A percentile compares a stretch with the other conserved stretches of the same genome.
These are phyloP conservation scores for Malus hybrid DNA, from an alignment of 331 rosid genomes.

Conservation along the genomic window DNA sequence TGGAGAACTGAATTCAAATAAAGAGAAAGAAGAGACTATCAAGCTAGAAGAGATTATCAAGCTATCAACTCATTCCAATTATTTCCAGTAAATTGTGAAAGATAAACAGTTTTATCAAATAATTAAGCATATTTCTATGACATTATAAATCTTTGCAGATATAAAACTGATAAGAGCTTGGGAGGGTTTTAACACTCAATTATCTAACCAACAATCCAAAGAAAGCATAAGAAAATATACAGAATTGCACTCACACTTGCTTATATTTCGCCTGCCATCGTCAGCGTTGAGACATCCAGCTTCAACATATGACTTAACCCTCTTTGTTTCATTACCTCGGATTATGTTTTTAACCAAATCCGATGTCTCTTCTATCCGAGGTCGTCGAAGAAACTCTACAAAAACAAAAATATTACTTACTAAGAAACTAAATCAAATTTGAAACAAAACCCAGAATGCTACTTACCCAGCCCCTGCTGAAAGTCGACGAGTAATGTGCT, in stretches of 20 bases:
- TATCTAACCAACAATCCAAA: background rate
- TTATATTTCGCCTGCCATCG: conserved; percentile 36
- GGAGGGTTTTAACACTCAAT: background rate
- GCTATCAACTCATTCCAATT: background rate
- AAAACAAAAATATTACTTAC: background rate
- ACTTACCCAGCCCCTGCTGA: conserved; percentile 71
- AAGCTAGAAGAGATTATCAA: no score
- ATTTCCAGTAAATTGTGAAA: background rate
- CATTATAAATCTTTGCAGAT: background rate
- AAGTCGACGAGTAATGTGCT: conserved; percentile 49
- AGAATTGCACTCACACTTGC: conserved; percentile 43
- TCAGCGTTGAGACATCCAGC: conserved; percentile 51
- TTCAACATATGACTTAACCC: conserved; percentile 50
- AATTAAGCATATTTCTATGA: background rate
- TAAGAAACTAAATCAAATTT: no score
- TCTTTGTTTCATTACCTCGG: conserved; percentile 44
- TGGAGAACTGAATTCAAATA: background rate
- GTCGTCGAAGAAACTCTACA: conserved; percentile 60
- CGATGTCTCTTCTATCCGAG: conserved; percentile 42
- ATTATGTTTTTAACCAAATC: conserved; percentile 40
- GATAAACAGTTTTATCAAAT: background rate
- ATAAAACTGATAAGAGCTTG: background rate
- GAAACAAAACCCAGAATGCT: no score
- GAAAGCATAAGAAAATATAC: background rate
- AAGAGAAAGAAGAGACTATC: background rate